phyloP scores from a whole-genome alignment of 768 basidiomycete genomes.

The Tremella mesenterica region DNA sequence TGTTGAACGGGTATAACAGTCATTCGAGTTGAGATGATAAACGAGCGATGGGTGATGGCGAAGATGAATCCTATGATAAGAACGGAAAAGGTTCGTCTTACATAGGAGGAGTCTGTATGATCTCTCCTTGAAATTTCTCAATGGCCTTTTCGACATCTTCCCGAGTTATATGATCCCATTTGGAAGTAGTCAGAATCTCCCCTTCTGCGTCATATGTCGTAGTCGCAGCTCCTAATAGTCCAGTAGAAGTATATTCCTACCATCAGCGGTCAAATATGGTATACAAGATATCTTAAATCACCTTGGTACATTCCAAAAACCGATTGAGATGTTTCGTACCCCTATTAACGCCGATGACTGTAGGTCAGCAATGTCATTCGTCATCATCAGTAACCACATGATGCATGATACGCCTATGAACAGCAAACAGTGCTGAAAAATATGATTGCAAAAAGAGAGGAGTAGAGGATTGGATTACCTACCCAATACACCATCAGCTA shows the following conservation, averaged over 20 bases:
- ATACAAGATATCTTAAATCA: conserved; percentile 37
- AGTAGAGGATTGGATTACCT: conserved; percentile 18
- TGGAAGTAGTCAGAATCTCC: conserved; percentile 56
- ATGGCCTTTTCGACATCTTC: conserved; percentile 64
- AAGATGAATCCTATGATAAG: background rate
- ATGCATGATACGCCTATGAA: no score
- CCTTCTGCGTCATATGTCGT: conserved; percentile 92
- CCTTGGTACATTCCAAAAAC: conserved; percentile 86
- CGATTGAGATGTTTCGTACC: conserved; percentile 77
- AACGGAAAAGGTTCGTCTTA: conserved; percentile 41
- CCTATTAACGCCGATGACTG: conserved; percentile 80
- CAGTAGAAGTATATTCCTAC: conserved; percentile 55
- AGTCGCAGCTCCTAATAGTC: conserved; percentile 85
- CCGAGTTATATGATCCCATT: conserved; percentile 61
- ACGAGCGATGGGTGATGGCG: background rate
- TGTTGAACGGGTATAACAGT: no score
- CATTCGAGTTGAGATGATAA: background rate
- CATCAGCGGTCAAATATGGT: conserved; percentile 9
- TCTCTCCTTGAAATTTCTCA: conserved; percentile 70
- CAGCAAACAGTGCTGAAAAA: no score
- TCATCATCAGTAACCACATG: no score
- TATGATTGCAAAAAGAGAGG: conserved; percentile 1
- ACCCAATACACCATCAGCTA: conserved; percentile 94
- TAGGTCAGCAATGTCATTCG: background rate
- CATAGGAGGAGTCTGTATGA: conserved; percentile 88